These are phyloP conservation scores for Phylloporus rhodoxanthus DNA, from an alignment of 768 basidiomycete species.

Conservation along the genomic window DNA sequence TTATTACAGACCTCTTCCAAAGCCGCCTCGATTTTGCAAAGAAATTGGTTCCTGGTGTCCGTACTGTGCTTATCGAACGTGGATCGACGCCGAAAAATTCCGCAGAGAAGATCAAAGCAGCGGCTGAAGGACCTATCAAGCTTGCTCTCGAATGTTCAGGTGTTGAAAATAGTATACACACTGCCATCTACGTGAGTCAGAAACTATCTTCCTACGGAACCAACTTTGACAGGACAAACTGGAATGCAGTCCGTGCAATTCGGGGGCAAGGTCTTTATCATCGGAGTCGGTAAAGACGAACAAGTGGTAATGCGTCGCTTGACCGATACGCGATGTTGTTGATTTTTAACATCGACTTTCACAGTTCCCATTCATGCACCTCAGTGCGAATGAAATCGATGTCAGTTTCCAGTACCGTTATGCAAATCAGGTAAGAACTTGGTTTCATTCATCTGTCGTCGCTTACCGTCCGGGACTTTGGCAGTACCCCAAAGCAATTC, in stretches of 20 bases:
- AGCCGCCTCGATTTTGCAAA: slow-evolving; percentile 63
- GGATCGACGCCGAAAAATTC: slow-evolving; percentile 42
- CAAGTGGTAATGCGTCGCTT: slow-evolving; percentile 37
- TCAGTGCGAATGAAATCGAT: slow-evolving; percentile 66
- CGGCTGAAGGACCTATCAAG: slow-evolving; percentile 44
- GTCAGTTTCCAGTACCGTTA: slow-evolving; percentile 66
- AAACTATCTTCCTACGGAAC: background rate
- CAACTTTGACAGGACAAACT: background rate
- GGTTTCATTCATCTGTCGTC: background rate
- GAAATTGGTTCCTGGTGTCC: slow-evolving; percentile 52
- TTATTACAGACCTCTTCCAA: slow-evolving; percentile 64
- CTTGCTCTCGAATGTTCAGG: slow-evolving; percentile 62
- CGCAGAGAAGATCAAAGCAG: slow-evolving; percentile 47
- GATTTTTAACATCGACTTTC: background rate
- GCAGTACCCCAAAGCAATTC: slow-evolving; percentile 80
- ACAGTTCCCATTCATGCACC: slow-evolving; percentile 68
- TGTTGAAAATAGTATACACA: slow-evolving; percentile 55
- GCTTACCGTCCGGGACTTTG: background rate
- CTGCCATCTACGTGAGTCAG: slow-evolving; percentile 47
- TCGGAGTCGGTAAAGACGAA: slow-evolving; percentile 64
- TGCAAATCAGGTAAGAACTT: slow-evolving; percentile 45
- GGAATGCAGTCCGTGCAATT: slow-evolving; percentile 51
- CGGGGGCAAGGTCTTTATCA: slow-evolving; percentile 64
- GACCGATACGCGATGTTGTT: background rate
- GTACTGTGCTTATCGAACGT: slow-evolving; percentile 50